Conservation (phyloP, 2,329 filamentous ascomycete genomes). For the Chaetomium olivaceum region DNA sequence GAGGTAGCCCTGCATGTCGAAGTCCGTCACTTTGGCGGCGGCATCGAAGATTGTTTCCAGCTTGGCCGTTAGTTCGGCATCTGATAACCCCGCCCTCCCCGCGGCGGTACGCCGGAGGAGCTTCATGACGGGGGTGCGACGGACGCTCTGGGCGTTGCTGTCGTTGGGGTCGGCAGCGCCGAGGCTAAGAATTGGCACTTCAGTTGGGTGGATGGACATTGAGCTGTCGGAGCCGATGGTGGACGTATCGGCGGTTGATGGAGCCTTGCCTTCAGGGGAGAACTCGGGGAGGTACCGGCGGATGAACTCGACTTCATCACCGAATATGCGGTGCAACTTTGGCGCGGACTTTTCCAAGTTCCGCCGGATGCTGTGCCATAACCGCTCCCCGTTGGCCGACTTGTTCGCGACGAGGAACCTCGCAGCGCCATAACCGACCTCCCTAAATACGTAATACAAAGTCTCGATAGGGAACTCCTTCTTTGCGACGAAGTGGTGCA, state of each 20-base stretch:
- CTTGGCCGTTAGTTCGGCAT: constrained; percentile 27
- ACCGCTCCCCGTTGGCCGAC: constrained; percentile 28
- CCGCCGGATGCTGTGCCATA: constrained; percentile 33
- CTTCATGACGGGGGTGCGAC: constrained; percentile 33
- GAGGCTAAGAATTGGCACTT: constrained; percentile 1
- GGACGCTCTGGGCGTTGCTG: constrained; percentile 28
- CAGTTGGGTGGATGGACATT: constrained; percentile 25
- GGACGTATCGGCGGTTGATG: constrained; percentile 30
- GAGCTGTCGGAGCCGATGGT: constrained; percentile 31
- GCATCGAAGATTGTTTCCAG: constrained; percentile 27
- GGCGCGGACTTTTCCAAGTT: constrained; percentile 30
- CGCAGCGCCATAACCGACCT: constrained; percentile 32
- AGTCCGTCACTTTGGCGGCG: constrained; percentile 25
- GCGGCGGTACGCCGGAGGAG: constrained; percentile 30
- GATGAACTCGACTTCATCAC: constrained; percentile 34
- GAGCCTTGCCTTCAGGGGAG: constrained; percentile 27
- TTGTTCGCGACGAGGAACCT: constrained; percentile 34
- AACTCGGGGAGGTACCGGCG: constrained; percentile 35
- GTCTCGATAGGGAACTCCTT: constrained; percentile 33
- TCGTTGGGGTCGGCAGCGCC: constrained; percentile 25
- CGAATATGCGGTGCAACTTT: constrained; percentile 34
- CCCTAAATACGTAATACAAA: constrained; percentile 32
- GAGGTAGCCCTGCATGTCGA: constrained; percentile 26
- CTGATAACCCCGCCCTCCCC: constrained; percentile 25
- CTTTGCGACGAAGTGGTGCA: constrained; percentile 32